Evolutionary conservation across 352 stramenopile genomes (phyloP).

Genomic region (Pythium diclinum): DNA sequence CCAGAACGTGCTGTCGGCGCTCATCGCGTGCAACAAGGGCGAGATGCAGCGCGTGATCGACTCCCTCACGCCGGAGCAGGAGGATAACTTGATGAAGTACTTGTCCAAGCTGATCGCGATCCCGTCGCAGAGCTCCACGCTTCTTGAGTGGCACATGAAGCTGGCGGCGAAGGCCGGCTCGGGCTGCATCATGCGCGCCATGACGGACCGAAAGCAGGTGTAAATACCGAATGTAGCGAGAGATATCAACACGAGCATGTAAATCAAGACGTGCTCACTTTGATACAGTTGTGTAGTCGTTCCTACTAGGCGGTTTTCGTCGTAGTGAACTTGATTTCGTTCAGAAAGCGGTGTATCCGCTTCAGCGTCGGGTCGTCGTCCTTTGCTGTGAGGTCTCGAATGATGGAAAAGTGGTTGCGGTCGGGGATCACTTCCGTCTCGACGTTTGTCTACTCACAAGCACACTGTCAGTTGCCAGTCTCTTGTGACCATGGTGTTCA

Average conservation of each 20-base stretch:
- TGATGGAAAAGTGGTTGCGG: constrained; percentile 77
- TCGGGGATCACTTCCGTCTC: constrained; percentile 40
- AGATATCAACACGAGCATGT: background rate
- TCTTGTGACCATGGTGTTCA: no score
- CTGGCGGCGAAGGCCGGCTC: constrained; percentile 79
- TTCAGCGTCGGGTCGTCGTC: constrained; percentile 39
- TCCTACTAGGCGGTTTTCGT: background rate
- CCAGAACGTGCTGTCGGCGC: constrained; percentile 67
- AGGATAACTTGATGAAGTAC: constrained; percentile 90
- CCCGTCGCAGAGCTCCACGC: constrained; percentile 67
- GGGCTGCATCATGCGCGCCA: constrained; percentile 85
- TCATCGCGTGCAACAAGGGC: constrained; percentile 85
- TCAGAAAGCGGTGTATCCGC: constrained; percentile 46
- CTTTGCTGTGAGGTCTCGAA: constrained; percentile 49
- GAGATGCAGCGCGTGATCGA: constrained; percentile 84
- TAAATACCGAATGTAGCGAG: constrained; percentile 27
- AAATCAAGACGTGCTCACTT: constrained; percentile 10
- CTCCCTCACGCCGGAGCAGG: constrained; percentile 54
- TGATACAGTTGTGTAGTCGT: background rate
- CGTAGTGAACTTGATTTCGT: background rate
- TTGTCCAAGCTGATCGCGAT: constrained; percentile 77
- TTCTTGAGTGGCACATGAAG: constrained; percentile 90
- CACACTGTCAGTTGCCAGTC: constrained; percentile 11
- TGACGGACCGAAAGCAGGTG: constrained; percentile 88
- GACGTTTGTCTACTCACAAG: constrained; percentile 30